Base-by-base conservation (phyloP, 2,329 filamentous ascomycete genomes). In the Geosmithia flava region DNA sequence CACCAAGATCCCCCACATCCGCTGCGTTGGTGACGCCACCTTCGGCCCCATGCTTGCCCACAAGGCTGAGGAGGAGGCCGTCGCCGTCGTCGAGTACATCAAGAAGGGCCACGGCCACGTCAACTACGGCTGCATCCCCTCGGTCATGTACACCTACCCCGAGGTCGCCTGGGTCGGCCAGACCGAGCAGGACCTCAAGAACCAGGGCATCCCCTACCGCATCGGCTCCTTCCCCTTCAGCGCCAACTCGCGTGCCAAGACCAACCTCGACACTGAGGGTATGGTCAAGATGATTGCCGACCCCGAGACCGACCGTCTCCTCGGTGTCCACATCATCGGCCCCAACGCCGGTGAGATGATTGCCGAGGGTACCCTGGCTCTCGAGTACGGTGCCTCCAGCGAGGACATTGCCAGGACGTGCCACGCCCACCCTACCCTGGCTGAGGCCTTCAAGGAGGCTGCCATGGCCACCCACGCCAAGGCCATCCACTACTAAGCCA, bases 11-110 rank as follows among this genome's bases (percentile, higher is more conserved):
- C 87, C 90, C 45, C 93, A 98, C 74, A 96, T 98, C 67, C 90
- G 93, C 59, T 93, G 91, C 60, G 85, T 97, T 56, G 93, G 93
- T 62, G 93, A 97, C 68, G 87, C 81, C 63, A 98, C 93, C 44
- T 98, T 98, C 66, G 93, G 93, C 10, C 90, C 90, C 62, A 98
- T 98, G 93, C 83, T 98, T 61, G 93, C 93, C 48, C 93, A 98
- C 80, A 98, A 98, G 80, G 93, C 93, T 47, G 93, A 98, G 71
- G 93, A 98, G 71, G 93, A 98, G 72, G 93, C 80, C 51, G 90
- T 97, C 54, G 93, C 93, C 30, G 91, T 84, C 50, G 77, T 97
- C 53, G 93, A 98, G 71, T 97, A 89, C 76, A 93, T 98, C 70
- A 91, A 87, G 74, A 97, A 97, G 77, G 89, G 89, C 55, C 85